Evolutionary conservation across 495 filamentous ascomycete genomes (phyloP), one percentile per base, ranked within the genome.

Genomic region (Aspergillus taichungensis): DNA sequence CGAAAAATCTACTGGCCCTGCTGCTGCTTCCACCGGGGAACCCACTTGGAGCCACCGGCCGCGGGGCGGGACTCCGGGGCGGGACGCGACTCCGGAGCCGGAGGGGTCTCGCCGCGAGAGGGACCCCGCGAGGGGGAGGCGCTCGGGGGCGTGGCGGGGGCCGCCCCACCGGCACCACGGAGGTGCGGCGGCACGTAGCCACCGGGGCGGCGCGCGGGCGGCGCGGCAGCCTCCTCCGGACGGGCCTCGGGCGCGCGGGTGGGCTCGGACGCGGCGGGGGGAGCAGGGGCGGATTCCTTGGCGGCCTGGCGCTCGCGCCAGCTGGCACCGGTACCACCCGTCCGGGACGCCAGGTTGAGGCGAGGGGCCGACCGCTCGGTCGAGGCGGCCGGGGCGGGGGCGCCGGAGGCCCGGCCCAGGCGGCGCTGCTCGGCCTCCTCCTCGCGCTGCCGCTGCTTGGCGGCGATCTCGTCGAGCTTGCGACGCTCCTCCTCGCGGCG

Each of bases 271-370:
- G 4, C 39, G 51, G 55, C 50, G 46, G 56, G 37, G 37, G 66
- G 50, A 27, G 53, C 50, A 49, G 52, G 53, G 34, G 59, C 69
- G 30, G 59, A 57, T 43, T 66, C 62, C 64, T 77, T 88, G 50
- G 79, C 79, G 37, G 84, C 85, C 63, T 86, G 71, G 36, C 87
- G 78, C n/a, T 95, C 89, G 66, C 89, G 83, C 89, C 89, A 95
- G 55, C 73, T 79, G 30, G 78, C 67, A 62, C 80, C 81, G 18
- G 18, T 4, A 56, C 61, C 69, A 46, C 80, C 80, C 27, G 65
- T 56, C 28, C 66, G 67, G 47, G 64, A 49, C 42, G 75, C 71
- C 45, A 94, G 72, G 46, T 73, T 71, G 59, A 94, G 74, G 49
- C 78, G 80, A 13, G 88, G 86, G 40, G 84, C 63, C 27, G 73